phyloP scores from a whole-genome alignment of 371 early-diverging fungal genomes.

The Choanephora cucurbitarum region DNA sequence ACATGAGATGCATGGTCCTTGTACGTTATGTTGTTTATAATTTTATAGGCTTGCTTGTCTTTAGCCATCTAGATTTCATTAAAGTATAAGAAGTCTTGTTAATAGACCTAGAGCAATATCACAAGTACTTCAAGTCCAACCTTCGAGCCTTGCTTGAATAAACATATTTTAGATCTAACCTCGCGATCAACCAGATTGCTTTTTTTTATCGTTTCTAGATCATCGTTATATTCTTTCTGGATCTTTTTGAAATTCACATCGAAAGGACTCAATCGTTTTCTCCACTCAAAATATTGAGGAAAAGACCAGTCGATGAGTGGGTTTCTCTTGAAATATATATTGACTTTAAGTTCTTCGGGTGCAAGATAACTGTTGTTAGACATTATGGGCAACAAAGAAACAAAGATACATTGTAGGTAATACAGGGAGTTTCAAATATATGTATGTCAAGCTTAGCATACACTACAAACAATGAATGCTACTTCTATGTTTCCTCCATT shows the following conservation, averaged over 20 bases:
- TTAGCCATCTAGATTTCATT: conserved; percentile 2
- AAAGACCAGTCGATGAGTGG: conserved; percentile 7
- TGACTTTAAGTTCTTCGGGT: conserved; percentile 7
- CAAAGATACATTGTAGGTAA: too few species aligned
- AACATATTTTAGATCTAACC: conserved; percentile 5
- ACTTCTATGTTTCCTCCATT: too few species aligned
- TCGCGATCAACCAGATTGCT: conserved; percentile 6
- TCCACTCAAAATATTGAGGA: conserved; percentile 6
- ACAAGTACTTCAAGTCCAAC: background rate
- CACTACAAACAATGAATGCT: too few species aligned
- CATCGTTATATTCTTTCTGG: conserved; percentile 7
- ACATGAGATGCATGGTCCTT: conserved; percentile 9
- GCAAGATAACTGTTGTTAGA: conserved; percentile 4
- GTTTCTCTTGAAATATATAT: conserved; percentile 7
- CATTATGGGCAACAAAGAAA: background rate
- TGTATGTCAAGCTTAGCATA: too few species aligned
- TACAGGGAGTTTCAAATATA: too few species aligned
- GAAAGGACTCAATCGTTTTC: background rate
- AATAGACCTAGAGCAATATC: too few species aligned
- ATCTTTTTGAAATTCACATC: conserved; percentile 7
- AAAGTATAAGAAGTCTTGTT: background rate
- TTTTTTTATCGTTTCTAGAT: conserved; percentile 8
- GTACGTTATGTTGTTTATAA: conserved; percentile 10
- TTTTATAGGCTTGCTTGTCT: conserved; percentile 8
- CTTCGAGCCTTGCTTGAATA: conserved; percentile 6